A percentile compares a stretch with the other conserved stretches of the same genome.
phyloP scores from a whole-genome alignment of 345 rosid species.

The Dovyalis caffra region DNA sequence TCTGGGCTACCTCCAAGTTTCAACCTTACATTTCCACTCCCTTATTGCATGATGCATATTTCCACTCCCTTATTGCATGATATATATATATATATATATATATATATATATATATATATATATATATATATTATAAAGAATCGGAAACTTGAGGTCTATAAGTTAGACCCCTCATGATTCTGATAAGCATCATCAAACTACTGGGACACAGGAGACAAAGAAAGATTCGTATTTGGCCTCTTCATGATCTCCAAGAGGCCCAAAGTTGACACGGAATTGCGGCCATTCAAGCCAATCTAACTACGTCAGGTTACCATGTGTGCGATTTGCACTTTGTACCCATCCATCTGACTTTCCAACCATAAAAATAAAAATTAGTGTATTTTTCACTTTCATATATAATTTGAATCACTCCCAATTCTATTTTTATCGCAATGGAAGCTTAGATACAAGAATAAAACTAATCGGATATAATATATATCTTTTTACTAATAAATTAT shows the following conservation, averaged over 20 bases:
- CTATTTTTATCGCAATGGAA: too few species aligned
- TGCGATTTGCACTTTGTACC: not conserved
- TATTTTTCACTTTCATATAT: too few species aligned
- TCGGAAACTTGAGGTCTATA: not conserved
- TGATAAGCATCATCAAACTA: not conserved
- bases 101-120: too few species aligned
- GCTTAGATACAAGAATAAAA: too few species aligned
- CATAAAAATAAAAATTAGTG: too few species aligned
- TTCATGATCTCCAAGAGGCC: conserved; percentile 17
- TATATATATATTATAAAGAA: too few species aligned
- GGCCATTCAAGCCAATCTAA: not conserved
- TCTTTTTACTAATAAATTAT: too few species aligned
- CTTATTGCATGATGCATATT: not conserved
- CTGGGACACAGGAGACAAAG: not conserved
- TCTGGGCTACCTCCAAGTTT: not conserved
- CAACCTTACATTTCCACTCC: not conserved
- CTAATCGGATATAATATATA: too few species aligned
- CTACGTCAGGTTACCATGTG: not conserved
- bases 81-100: too few species aligned
- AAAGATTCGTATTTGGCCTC: conserved; percentile 1
- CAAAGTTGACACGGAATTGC: conserved; percentile 25
- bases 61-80: too few species aligned
- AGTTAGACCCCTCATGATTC: not conserved
- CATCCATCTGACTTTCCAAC: too few species aligned
- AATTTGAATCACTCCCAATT: too few species aligned